Conservation (phyloP, 2,329 filamentous ascomycete species). For the Rhinocladiella similis region DNA sequence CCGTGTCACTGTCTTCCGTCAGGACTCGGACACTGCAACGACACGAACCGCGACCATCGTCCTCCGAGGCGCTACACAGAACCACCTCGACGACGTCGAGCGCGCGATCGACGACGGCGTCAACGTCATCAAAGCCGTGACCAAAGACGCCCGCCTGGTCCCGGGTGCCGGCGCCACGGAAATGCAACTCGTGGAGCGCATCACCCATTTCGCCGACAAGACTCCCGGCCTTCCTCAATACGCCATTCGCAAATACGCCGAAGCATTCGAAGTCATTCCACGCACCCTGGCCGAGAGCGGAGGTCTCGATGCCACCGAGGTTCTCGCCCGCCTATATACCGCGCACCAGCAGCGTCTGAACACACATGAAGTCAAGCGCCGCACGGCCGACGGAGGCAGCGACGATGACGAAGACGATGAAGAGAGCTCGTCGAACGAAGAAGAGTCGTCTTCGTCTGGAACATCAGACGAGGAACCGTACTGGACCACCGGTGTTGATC, state of each 20-base stretch:
- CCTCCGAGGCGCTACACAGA: constrained; percentile 92
- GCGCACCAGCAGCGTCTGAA: constrained; percentile 66
- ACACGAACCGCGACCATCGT: constrained; percentile 94
- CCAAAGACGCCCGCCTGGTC: constrained; percentile 84
- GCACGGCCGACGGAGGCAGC: constrained; percentile 24
- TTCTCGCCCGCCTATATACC: constrained; percentile 87
- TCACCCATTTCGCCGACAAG: constrained; percentile 87
- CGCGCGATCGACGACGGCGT: constrained; percentile 96
- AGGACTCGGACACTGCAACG: constrained; percentile 75
- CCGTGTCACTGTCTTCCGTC: constrained; percentile 95
- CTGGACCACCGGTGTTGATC: constrained; percentile 90
- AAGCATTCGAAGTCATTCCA: constrained; percentile 96
- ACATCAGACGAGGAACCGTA: constrained; percentile 66
- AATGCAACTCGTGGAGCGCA: constrained; percentile 87
- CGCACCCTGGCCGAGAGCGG: constrained; percentile 92
- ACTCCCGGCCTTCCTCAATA: constrained; percentile 92
- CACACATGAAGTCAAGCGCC: constrained; percentile 22
- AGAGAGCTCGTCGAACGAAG: constrained; percentile 15
- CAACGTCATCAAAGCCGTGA: constrained; percentile 98
- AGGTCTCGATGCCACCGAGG: constrained; percentile 94
- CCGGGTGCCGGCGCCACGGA: constrained; percentile 94
- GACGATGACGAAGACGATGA: constrained; percentile 27
- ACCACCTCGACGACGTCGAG: constrained; percentile 96
- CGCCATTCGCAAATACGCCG: constrained; percentile 94
- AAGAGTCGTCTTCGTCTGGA: constrained; percentile 33